A percentile compares a stretch with the other conserved stretches of the same genome.
Evolutionary conservation across 305 asterid genomes (phyloP).

Genomic region (Fraxinus latifolia): DNA sequence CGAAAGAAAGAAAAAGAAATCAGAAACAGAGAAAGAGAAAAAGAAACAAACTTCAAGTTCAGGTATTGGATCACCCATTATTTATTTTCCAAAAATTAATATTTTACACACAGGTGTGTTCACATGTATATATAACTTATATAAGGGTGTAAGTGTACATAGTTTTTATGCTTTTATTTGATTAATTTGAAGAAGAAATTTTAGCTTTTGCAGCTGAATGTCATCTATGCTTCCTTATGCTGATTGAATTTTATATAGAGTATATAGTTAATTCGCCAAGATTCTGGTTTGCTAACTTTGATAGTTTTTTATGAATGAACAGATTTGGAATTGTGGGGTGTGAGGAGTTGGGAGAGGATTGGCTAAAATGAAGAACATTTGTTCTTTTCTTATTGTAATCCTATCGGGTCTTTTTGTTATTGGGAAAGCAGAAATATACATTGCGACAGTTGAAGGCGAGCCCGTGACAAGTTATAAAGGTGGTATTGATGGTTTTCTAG

Average conservation of each 20-base stretch:
- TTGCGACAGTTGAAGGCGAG: slow-evolving; percentile 86
- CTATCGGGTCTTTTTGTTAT: slow-evolving; percentile 37
- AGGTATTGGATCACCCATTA: slow-evolving; percentile 28
- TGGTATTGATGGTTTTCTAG: slow-evolving; percentile 81
- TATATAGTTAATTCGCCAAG: not conserved
- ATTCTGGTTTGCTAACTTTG: not conserved
- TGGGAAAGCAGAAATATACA: slow-evolving; percentile 72
- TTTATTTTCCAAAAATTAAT: not conserved
- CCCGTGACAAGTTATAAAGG: slow-evolving; percentile 90
- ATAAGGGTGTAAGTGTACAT: not conserved
- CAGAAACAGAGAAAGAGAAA: slow-evolving; percentile 7
- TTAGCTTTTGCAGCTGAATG: slow-evolving; percentile 19
- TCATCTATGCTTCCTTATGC: not conserved
- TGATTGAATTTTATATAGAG: not conserved
- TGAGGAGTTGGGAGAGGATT: slow-evolving; percentile 30
- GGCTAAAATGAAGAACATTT: slow-evolving; percentile 48
- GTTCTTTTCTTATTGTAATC: slow-evolving; percentile 33
- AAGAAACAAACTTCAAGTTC: slow-evolving; percentile 18
- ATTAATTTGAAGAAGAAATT: not conserved
- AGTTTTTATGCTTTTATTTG: not conserved
- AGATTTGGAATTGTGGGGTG: slow-evolving; percentile 33
- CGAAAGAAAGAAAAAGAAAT: slow-evolving; percentile 15
- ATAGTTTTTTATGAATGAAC: slow-evolving; percentile 17
- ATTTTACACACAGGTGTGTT: not conserved
- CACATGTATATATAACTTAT: not conserved